These are phyloP conservation scores for Gastrolobium villosum DNA, from an alignment of 306 rosid genomes.

Conservation along the genomic window DNA sequence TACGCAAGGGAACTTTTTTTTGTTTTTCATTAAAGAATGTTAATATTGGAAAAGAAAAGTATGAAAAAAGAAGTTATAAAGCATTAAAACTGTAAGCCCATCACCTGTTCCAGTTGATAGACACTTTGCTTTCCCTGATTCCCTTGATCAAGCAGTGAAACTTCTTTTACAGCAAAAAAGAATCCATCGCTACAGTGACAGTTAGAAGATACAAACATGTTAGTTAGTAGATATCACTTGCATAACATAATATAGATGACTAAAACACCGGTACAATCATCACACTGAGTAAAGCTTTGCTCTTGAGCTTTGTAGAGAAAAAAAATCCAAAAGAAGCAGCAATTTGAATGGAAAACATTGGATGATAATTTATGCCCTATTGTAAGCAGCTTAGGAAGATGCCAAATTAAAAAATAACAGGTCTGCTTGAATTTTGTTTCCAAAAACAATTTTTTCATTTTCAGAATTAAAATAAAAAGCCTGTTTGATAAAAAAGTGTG, in stretches of 20 bases:
- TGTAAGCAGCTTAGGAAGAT: not conserved
- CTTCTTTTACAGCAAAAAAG: slow-evolving; percentile 96
- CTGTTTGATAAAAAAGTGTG: too few relatives aligned
- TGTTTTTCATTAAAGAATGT: not conserved
- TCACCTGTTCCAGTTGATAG: slow-evolving; percentile 86
- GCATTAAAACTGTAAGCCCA: slow-evolving; percentile 40
- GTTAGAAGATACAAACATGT: slow-evolving; percentile 38
- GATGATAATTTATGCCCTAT: slow-evolving; percentile 2
- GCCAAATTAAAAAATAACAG: slow-evolving; percentile 11
- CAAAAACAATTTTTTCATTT: too few relatives aligned
- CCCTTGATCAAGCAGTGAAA: slow-evolving; percentile 93
- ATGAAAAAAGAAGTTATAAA: slow-evolving; percentile 32
- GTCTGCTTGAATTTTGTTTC: too few relatives aligned
- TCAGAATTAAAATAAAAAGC: too few relatives aligned
- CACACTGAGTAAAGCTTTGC: slow-evolving; percentile 30
- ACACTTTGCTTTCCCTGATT: slow-evolving; percentile 88
- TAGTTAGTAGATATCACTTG: slow-evolving; percentile 27
- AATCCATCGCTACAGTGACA: slow-evolving; percentile 66
- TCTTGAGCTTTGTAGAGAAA: slow-evolving; percentile 15
- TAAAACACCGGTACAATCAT: not conserved
- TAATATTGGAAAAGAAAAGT: slow-evolving; percentile 21
- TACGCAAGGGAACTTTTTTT: slow-evolving; percentile 11
- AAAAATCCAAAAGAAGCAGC: slow-evolving; percentile 12
- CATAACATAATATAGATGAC: slow-evolving; percentile 34
- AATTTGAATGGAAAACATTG: slow-evolving; percentile 17